Evolutionary conservation across 805 yeast species (phyloP), one percentile per base, ranked within the genome.

Genomic region (Lipomyces spencermartinsiae): DNA sequence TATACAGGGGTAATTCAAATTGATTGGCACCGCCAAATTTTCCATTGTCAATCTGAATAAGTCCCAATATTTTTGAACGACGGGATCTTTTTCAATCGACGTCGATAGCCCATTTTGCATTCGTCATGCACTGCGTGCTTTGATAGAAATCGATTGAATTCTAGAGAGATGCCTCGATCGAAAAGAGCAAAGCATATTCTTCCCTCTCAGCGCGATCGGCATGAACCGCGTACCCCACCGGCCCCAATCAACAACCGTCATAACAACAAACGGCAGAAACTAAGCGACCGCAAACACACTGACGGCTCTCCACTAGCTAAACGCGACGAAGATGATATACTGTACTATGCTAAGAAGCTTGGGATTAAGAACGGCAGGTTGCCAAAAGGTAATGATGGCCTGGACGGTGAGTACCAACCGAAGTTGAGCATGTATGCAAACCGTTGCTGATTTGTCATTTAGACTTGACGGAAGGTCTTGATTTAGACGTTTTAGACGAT

Each of bases 381-480:
- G 49, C 80, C 89, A 59, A 78, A 83, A 51, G 88, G 84, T 53
- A 92, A 89, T 74, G 97, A 92, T 78, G 85, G 89, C 1, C 81
- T 93, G 59, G 97, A 91, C 58, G 61, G 73, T 69, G 64, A 22
- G 68, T 56, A n/a, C 22, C 25, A 35, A 22, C 19, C 16, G 8
- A 10, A 29, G n/a, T 7, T 51, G n/a, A 25, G 22, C 12, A 49
- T 22, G 66, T 9, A 59, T 39, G 49, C 53, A 49, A 43, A 51
- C 39, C 61, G 34, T 25, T 25, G 60, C 31, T 54, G n/a, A 53
- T 22, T 25, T 22, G 16, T 1, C 25, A 8, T n/a, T 16, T 53
- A 65, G 96, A 93, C n/a, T 76, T 93, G 29, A 80, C 93, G 4
- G 97, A 91, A 63, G 97, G 93, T 0, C 78, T 86, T n/a, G 89